These are phyloP conservation scores for Suillus lakei DNA, from an alignment of 768 basidiomycete genomes.

Conservation along the genomic window DNA sequence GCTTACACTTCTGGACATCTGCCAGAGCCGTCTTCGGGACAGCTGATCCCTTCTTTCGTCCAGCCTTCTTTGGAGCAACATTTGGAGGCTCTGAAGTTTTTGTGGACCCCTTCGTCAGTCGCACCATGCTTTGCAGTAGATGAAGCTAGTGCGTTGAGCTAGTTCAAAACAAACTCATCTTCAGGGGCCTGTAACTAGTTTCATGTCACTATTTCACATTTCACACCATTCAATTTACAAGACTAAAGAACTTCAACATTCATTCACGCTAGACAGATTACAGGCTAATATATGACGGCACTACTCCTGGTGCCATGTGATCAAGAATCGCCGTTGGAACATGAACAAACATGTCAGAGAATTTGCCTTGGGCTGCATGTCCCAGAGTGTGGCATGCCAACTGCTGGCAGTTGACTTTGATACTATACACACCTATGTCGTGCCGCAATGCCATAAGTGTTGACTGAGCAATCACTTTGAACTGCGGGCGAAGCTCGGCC, in stretches of 20 bases:
- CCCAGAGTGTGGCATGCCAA: not conserved
- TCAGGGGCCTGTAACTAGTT: too few species aligned
- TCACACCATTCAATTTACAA: too few species aligned
- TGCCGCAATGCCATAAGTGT: not conserved
- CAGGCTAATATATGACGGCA: too few species aligned
- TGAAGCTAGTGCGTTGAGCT: too few species aligned
- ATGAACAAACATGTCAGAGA: not conserved
- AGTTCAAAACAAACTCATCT: too few species aligned
- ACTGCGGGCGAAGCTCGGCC: rapidly evolving
- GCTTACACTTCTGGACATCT: not conserved
- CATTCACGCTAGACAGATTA: too few species aligned
- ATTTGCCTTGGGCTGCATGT: too few species aligned
- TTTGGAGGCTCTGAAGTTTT: not conserved
- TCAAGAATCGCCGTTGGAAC: not conserved
- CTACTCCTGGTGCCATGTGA: not conserved
- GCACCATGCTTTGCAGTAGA: not conserved
- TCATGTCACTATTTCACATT: too few species aligned
- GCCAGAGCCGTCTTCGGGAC: not conserved
- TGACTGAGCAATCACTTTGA: not conserved
- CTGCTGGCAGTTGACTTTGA: not conserved
- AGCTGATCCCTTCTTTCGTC: not conserved
- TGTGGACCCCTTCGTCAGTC: not conserved
- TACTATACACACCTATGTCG: not conserved
- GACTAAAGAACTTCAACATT: too few species aligned
- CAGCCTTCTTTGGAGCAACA: not conserved